A percentile compares a stretch with the other conserved stretches of the same genome.
phyloP scores from a whole-genome alignment of 345 rosid genomes.

The Syzygium aromaticum region DNA sequence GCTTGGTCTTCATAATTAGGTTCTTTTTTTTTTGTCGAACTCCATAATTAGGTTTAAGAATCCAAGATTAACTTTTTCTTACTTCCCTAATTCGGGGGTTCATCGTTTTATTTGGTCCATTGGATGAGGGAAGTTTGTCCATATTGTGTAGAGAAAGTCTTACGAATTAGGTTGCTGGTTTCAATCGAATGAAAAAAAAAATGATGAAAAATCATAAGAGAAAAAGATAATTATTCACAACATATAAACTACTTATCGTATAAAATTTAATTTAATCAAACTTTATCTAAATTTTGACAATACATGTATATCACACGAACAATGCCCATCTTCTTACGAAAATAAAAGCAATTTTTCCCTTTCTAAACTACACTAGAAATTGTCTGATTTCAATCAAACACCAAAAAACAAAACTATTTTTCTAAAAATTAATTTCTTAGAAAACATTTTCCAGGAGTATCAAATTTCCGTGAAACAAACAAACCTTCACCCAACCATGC shows the following conservation, averaged over 20 bases:
- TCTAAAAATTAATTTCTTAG: background rate
- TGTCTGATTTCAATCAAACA: background rate
- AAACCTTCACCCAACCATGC: background rate
- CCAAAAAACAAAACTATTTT: background rate
- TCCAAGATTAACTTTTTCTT: background rate
- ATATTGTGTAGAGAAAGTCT: background rate
- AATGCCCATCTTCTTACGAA: background rate
- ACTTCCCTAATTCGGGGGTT: background rate
- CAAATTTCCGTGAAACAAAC: background rate
- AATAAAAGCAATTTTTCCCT: background rate
- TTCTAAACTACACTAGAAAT: too few species aligned
- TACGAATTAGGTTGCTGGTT: background rate
- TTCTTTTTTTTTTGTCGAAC: too few species aligned
- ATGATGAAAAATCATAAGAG: background rate
- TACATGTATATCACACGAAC: background rate
- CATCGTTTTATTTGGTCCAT: background rate
- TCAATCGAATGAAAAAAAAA: background rate
- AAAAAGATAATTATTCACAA: background rate
- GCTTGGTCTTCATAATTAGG: background rate
- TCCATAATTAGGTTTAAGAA: background rate
- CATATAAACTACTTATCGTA: background rate
- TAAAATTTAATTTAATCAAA: background rate
- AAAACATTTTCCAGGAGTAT: background rate
- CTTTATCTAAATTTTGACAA: background rate
- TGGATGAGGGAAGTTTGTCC: background rate